Conservation (phyloP, 2,329 filamentous ascomycete genomes). For the Fusarium palustre region DNA sequence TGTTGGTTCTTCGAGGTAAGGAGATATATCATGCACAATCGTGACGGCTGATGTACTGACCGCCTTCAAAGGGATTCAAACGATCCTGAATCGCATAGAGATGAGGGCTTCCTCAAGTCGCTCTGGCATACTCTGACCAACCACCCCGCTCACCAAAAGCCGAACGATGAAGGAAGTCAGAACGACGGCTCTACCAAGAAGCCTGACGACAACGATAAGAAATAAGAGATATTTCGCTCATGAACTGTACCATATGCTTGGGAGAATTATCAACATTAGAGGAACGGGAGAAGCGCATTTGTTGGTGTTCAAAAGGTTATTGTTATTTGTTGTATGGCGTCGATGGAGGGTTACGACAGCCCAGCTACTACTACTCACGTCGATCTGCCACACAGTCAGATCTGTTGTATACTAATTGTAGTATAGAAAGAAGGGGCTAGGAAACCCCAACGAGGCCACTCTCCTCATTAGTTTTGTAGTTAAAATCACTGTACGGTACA, state of each 20-base stretch:
- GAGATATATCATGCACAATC: neutral
- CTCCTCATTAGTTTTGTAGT: slow-evolving; percentile 49
- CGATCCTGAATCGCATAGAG: slow-evolving; percentile 69
- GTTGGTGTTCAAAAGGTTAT: slow-evolving; percentile 55
- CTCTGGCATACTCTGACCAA: slow-evolving; percentile 95
- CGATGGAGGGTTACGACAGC: slow-evolving; percentile 41
- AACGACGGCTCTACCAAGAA: slow-evolving; percentile 45
- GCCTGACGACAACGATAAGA: slow-evolving; percentile 49
- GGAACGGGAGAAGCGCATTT: slow-evolving; percentile 50
- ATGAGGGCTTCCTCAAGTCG: slow-evolving; percentile 91
- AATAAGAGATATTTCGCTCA: slow-evolving; percentile 52
- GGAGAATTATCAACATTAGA: slow-evolving; percentile 42
- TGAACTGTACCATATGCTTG: slow-evolving; percentile 45
- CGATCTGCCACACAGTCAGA: slow-evolving; percentile 47
- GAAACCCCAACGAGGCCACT: slow-evolving; percentile 51
- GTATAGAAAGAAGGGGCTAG: slow-evolving; percentile 48
- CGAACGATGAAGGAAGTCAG: slow-evolving; percentile 37
- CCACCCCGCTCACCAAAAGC: slow-evolving; percentile 67
- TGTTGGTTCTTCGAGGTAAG: slow-evolving; percentile 60
- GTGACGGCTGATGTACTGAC: slow-evolving; percentile 12
- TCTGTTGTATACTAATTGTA: slow-evolving; percentile 51
- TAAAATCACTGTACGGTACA: slow-evolving; percentile 11
- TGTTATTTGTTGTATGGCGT: slow-evolving; percentile 49
- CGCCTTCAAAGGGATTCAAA: slow-evolving; percentile 36
- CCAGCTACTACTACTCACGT: slow-evolving; percentile 42